Evolutionary conservation across 2,329 filamentous ascomycete species (phyloP), one percentile per base, ranked within the genome.

Genomic region (Macrophomina tecta): DNA sequence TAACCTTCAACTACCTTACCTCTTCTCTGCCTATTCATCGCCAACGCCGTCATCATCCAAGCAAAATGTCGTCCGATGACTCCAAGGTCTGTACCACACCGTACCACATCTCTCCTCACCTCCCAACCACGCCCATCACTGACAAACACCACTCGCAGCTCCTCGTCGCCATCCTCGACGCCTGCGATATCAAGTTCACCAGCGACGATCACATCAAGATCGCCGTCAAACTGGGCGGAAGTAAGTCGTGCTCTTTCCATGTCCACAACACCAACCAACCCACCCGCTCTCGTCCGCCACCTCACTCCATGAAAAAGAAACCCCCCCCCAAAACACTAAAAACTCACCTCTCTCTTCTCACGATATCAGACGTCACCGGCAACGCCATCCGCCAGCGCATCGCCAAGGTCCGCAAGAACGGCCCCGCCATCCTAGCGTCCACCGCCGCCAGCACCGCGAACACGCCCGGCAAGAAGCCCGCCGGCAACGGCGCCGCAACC

Each of bases 321-420:
- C 18, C 18, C 18, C 18, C 18, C 18, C 18, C 18, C 18, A 1
- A 18, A 18, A 18, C 18, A 18, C 18, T 18, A 18, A 18, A 18
- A 18, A 23, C 23, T 23, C 23, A 23, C 3, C 2, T 23, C 23
- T 45, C 42, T 16, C 42, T 14, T 5, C 42, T 14, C 42, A 45
- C 42, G 1, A 45, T 3, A 1, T 12, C 34, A 42, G 61, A 16
- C 46, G 46, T 40, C 34, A 64, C 61, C 46, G 61, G 46, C 46
- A 64, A 64, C 38, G 61, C 61, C 12, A 23, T 64, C 34, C 61
- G 61, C 48, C 61, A 64, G 61, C 46, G 49, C 46, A 40, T 64
- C 61, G 32, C 32, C 9, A 52, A 53, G 28, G 28, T 64, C 32
- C 32, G 34, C 32, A 53, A 64, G 42, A 61, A 34, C 14, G 18